Conservation (phyloP, 768 basidiomycete genomes). For the Cystobasidium tubakii region DNA sequence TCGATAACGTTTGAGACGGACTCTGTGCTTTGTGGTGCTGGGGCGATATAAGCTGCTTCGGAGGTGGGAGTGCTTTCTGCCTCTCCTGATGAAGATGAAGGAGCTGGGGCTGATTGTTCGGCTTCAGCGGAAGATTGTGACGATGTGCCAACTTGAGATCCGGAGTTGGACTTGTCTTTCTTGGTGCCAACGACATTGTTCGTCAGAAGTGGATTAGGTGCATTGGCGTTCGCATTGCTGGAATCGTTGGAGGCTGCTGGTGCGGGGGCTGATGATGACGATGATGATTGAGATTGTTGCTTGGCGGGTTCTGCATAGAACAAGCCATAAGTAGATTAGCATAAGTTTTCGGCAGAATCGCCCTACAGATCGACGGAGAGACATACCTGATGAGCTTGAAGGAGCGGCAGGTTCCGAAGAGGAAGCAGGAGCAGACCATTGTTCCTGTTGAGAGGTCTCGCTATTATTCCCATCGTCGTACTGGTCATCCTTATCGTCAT, state of each 20-base stretch:
- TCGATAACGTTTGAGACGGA: background rate
- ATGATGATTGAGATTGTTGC: background rate
- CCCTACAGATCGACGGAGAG: background rate
- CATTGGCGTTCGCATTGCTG: background rate
- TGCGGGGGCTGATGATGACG: background rate
- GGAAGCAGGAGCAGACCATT: background rate
- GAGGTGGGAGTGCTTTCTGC: background rate
- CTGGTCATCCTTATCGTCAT: background rate
- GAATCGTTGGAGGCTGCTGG: conserved; percentile 7
- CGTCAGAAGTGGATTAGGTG: background rate
- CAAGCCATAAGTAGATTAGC: background rate
- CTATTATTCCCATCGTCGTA: background rate
- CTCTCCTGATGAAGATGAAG: background rate
- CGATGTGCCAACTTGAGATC: background rate
- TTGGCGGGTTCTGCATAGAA: background rate
- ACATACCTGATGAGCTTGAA: background rate
- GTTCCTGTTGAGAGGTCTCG: background rate
- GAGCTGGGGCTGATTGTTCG: no score
- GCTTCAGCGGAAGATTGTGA: background rate
- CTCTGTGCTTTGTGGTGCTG: background rate
- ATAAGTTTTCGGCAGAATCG: background rate
- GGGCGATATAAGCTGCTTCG: background rate
- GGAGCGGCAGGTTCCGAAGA: background rate
- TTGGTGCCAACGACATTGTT: conserved; percentile 4
- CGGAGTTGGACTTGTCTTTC: background rate